These are phyloP conservation scores for Cryptosporidium muris DNA, from an alignment of 169 alveolate species.

Conservation along the genomic window DNA sequence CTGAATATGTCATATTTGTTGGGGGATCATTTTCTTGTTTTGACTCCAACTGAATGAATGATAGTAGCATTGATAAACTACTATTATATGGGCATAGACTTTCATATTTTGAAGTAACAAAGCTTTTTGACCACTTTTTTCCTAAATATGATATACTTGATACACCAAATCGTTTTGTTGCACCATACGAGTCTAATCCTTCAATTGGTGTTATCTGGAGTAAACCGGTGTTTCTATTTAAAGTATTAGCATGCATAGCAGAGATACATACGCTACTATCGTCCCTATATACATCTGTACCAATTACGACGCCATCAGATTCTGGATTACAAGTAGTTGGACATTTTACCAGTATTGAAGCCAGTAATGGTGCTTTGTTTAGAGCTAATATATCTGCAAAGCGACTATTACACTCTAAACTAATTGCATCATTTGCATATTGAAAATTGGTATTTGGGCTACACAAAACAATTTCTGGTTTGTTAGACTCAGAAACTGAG, in stretches of 20 bases:
- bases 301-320: constrained; percentile 62
- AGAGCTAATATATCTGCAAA: constrained; percentile 54
- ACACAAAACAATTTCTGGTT: constrained; percentile 52
- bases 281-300: constrained; percentile 67
- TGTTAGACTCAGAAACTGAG: background rate
- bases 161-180: constrained; percentile 44
- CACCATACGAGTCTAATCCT: constrained; percentile 63
- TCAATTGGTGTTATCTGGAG: constrained; percentile 65
- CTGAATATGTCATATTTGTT: constrained; percentile 16
- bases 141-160: constrained; percentile 54
- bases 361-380: constrained; percentile 29
- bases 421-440: constrained; percentile 46
- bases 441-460: constrained; percentile 61
- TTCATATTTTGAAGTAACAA: constrained; percentile 55
- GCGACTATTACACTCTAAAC: constrained; percentile 35
- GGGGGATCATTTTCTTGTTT: constrained; percentile 2
- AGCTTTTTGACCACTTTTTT: constrained; percentile 55
- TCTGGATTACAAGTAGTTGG: constrained; percentile 58
- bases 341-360: constrained; percentile 51
- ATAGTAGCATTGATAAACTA: constrained; percentile 54
- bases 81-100: constrained; percentile 64
- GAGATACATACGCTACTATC: constrained; percentile 62
- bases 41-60: constrained; percentile 33
- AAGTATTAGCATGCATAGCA: constrained; percentile 62
- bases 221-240: constrained; percentile 50